Conservation (phyloP, 306 rosid species). For the Rubus idaeus region DNA sequence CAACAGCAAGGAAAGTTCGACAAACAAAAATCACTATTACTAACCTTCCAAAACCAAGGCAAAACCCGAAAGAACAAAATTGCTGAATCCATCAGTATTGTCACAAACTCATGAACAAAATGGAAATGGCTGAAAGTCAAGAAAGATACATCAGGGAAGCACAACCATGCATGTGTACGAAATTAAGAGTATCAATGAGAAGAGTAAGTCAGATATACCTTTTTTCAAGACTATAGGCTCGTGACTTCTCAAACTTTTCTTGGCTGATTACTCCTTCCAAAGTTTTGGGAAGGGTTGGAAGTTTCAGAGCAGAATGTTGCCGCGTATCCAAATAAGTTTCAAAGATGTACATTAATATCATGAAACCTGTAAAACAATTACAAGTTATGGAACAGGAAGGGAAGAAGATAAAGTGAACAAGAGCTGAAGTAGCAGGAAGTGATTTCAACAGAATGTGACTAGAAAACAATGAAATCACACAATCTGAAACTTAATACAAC, state of each 20-base stretch:
- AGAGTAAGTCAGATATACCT: slow-evolving; percentile 46
- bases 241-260: slow-evolving; percentile 89
- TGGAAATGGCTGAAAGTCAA: slow-evolving; percentile 70
- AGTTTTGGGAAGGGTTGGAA: slow-evolving; percentile 85
- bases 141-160: slow-evolving; percentile 18
- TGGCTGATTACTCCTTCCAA: slow-evolving; percentile 88
- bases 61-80: slow-evolving; percentile 70
- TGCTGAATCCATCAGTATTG: slow-evolving; percentile 82
- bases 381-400: not conserved
- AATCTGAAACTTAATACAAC: not conserved
- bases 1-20: slow-evolving; percentile 13
- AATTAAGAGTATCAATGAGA: not conserved
- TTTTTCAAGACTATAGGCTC: slow-evolving; percentile 93
- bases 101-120: slow-evolving; percentile 85
- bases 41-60: slow-evolving; percentile 99
- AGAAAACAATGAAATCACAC: not conserved
- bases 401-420: not conserved
- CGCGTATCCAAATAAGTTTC: slow-evolving; percentile 86
- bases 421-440: not conserved
- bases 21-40: slow-evolving; percentile 29
- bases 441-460: not conserved
- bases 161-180: not conserved
- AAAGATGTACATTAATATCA: slow-evolving; percentile 85
- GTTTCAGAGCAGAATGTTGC: slow-evolving; percentile 81
- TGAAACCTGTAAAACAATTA: slow-evolving; percentile 56